Conservation (phyloP, 2,329 filamentous ascomycete species). For the Cladosporium sp. region DNA sequence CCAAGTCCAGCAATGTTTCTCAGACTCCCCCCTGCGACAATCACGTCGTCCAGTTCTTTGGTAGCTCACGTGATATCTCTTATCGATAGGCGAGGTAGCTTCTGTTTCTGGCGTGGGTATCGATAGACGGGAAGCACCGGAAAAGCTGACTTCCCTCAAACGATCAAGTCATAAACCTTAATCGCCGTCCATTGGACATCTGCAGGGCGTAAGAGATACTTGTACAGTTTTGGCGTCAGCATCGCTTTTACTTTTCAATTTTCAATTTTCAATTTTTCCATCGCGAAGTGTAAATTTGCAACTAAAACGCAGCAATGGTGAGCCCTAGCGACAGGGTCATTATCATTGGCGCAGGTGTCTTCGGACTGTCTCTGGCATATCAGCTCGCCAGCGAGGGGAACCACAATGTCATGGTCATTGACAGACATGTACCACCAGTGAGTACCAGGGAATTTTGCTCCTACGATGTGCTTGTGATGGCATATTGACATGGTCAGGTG, state of each 20-base stretch:
- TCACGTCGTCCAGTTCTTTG: too few species aligned
- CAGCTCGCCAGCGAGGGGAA: constrained; percentile 31
- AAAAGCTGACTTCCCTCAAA: neutral
- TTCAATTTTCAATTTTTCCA: too few species aligned
- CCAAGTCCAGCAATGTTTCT: too few species aligned
- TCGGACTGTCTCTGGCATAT: constrained; percentile 45
- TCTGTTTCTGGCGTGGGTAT: too few species aligned
- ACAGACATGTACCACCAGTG: constrained; percentile 32
- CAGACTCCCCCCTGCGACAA: too few species aligned
- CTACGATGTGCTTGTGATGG: neutral
- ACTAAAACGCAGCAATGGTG: neutral
- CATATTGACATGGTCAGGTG: neutral
- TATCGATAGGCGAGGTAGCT: too few species aligned
- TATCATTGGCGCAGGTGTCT: constrained; percentile 48
- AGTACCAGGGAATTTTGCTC: neutral
- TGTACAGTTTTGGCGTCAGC: too few species aligned
- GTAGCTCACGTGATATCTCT: too few species aligned
- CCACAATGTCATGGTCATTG: constrained; percentile 31
- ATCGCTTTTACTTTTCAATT: too few species aligned
- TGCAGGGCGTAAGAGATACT: neutral
- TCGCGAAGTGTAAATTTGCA: neutral
- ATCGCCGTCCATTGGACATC: neutral
- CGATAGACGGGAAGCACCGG: too few species aligned
- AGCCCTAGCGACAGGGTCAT: constrained; percentile 25
- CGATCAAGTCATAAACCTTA: neutral